Conservation (phyloP, 78 protist genomes). For the Speleostelium caveatum region DNA sequence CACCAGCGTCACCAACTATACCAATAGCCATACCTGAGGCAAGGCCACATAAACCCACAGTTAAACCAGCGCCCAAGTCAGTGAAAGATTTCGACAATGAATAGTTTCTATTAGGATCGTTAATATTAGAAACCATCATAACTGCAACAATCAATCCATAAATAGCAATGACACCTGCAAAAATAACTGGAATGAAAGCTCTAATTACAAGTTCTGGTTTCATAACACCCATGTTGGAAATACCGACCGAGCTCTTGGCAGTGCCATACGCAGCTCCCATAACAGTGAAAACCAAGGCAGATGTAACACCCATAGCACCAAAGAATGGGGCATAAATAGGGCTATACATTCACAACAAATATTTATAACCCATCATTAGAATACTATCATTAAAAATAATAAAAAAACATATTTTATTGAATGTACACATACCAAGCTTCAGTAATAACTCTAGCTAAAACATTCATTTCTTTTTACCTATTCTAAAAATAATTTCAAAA, state of each 20-base stretch:
- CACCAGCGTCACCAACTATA: constrained; percentile 98
- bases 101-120: constrained; percentile 38
- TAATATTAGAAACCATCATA: constrained; percentile 83
- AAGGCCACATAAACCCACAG: constrained; percentile 97
- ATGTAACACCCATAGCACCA: constrained; percentile 83
- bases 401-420: constrained; percentile 6
- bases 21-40: constrained; percentile 97
- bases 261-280: constrained; percentile 99
- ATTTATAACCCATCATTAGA: no score
- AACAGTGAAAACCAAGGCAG: constrained; percentile 87
- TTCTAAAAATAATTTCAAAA: no score
- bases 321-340: constrained; percentile 83
- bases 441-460: no score
- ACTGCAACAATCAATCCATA: constrained; percentile 99
- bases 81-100: constrained; percentile 82
- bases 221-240: constrained; percentile 97
- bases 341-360: no score
- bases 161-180: constrained; percentile 99
- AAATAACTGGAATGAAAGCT: constrained; percentile 93
- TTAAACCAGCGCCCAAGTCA: constrained; percentile 96
- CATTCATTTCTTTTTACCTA: no score
- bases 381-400: no score
- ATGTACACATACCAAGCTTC: no score
- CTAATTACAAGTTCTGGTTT: constrained; percentile 97
- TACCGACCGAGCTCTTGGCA: constrained; percentile 98